These are phyloP conservation scores for Pogostemon cablin DNA, from an alignment of 257 asterid genomes.

Conservation along the genomic window DNA sequence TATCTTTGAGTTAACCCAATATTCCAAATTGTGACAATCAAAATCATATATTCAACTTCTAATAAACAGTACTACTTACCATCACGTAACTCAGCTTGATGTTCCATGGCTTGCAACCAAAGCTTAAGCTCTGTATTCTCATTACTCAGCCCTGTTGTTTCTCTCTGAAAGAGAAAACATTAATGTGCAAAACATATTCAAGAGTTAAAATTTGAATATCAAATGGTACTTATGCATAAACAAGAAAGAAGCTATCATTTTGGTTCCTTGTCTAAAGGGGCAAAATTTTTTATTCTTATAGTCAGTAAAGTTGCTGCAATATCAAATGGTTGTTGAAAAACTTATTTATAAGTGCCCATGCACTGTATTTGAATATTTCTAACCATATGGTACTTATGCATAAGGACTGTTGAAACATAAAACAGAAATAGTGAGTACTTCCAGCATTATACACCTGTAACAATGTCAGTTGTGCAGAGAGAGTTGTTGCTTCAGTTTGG, in stretches of 20 bases:
- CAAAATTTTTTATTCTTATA: too few species aligned
- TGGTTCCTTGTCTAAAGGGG: not conserved
- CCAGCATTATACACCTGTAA: constrained; percentile 56
- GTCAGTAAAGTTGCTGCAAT: too few species aligned
- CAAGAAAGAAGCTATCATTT: not conserved
- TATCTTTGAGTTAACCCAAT: too few species aligned
- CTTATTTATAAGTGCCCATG: too few species aligned
- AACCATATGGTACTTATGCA: not conserved
- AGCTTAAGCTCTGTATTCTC: constrained; percentile 95
- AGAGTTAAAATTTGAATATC: not conserved
- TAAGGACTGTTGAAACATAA: not conserved
- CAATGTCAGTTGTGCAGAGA: constrained; percentile 77
- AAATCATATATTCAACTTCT: too few species aligned
- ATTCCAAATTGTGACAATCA: too few species aligned
- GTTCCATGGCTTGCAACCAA: constrained; percentile 96
- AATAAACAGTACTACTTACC: constrained; percentile 43
- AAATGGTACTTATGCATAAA: not conserved
- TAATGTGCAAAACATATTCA: not conserved
- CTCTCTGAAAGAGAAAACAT: constrained; percentile 60
- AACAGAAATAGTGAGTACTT: not conserved
- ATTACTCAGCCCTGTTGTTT: constrained; percentile 76
- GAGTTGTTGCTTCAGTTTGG: constrained; percentile 91
- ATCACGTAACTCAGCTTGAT: constrained; percentile 93
- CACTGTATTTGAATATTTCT: not conserved
- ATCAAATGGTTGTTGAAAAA: too few species aligned